phyloP scores from a whole-genome alignment of 345 rosid genomes.

The Eucalyptus fibrosa region DNA sequence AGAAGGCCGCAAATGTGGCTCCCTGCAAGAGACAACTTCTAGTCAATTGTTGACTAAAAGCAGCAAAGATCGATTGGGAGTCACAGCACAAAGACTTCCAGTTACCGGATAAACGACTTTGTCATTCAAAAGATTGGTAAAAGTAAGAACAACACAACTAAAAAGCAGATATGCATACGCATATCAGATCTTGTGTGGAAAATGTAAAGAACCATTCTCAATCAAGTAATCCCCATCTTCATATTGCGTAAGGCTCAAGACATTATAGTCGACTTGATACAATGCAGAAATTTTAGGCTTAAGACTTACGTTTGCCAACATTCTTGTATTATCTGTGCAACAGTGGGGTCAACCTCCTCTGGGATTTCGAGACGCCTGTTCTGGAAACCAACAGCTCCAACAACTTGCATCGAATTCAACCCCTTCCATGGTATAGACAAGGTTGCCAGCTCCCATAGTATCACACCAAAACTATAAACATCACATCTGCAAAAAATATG shows the following conservation, averaged over 20 bases:
- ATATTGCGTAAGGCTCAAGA: background rate
- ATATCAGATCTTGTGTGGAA: background rate
- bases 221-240: background rate
- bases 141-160: background rate
- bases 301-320: conserved; percentile 88
- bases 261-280: background rate
- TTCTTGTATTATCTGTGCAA: conserved; percentile 68
- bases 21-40: conserved; percentile 31
- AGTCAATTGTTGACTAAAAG: background rate
- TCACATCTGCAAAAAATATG: conserved; percentile 54
- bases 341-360: conserved; percentile 46
- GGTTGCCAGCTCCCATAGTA: conserved; percentile 89
- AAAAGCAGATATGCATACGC: background rate
- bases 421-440: conserved; percentile 84
- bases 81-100: background rate
- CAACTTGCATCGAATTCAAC: conserved; percentile 98
- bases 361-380: conserved; percentile 85
- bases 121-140: background rate
- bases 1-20: conserved; percentile 76
- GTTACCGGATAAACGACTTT: background rate
- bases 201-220: background rate
- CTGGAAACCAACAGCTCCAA: conserved; percentile 99
- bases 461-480: conserved; percentile 96
- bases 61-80: background rate
- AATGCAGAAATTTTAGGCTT: conserved; percentile 4